Conservation (phyloP, 2,329 filamentous ascomycete genomes). For the Aureobasidium mangrovei region DNA sequence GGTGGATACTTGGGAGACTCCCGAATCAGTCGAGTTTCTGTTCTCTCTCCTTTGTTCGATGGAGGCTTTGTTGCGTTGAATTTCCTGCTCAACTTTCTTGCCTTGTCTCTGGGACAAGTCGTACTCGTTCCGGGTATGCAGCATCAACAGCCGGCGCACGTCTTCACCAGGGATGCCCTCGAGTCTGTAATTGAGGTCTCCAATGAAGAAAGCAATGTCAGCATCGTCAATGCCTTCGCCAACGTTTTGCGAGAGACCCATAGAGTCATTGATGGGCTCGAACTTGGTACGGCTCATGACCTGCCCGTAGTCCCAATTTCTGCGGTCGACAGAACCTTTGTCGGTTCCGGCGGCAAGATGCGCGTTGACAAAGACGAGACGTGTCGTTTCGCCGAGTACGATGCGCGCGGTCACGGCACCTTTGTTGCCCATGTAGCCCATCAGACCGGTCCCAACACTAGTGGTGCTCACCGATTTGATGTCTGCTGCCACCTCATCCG, state of each 20-base stretch:
- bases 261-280: slow-evolving; percentile 57
- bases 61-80: slow-evolving; percentile 16
- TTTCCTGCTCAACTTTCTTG: slow-evolving; percentile 29
- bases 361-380: slow-evolving; percentile 81
- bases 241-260: slow-evolving; percentile 48
- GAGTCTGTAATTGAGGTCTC: slow-evolving; percentile 89
- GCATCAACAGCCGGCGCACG: slow-evolving; percentile 70
- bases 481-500: slow-evolving; percentile 62
- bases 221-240: slow-evolving; percentile 76
- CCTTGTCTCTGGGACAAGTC: slow-evolving; percentile 38
- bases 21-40: slow-evolving; percentile 10
- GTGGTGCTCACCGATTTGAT: slow-evolving; percentile 75
- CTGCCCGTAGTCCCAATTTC: slow-evolving; percentile 83
- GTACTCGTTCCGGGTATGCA: slow-evolving; percentile 76
- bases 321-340: slow-evolving; percentile 64
- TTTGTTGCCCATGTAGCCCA: slow-evolving; percentile 95
- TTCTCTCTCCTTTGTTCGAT: slow-evolving; percentile 2
- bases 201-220: slow-evolving; percentile 93
- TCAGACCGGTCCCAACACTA: slow-evolving; percentile 76
- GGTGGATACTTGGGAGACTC: neutral
- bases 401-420: slow-evolving; percentile 76
- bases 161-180: slow-evolving; percentile 84
- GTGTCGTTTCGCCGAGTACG: slow-evolving; percentile 80
- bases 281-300: slow-evolving; percentile 71
- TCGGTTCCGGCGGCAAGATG: slow-evolving; percentile 86